These are phyloP conservation scores for Trichosporon faecale DNA, from an alignment of 1,284 basidiomycete genomes.

Conservation along the genomic window DNA sequence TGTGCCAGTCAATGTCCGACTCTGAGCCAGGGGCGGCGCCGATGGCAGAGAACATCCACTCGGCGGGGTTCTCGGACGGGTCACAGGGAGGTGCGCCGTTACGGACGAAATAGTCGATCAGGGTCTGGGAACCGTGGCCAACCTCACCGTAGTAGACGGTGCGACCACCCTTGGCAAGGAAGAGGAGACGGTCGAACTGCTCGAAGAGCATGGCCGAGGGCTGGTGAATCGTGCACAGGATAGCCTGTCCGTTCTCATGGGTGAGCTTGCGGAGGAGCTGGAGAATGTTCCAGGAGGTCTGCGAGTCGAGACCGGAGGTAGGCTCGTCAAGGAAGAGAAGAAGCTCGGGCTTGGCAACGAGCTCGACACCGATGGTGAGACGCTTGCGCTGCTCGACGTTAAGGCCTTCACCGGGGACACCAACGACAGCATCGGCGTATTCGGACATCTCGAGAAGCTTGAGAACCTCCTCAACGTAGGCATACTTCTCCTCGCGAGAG, in stretches of 20 bases:
- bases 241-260: slow-evolving; percentile 67
- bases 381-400: slow-evolving; percentile 48
- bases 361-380: slow-evolving; percentile 67
- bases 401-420: slow-evolving; percentile 52
- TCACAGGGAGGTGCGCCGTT: slow-evolving; percentile 28
- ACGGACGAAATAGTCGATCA: slow-evolving; percentile 38
- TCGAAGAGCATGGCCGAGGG: slow-evolving; percentile 51
- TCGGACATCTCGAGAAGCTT: slow-evolving; percentile 29
- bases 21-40: slow-evolving; percentile 64
- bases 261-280: slow-evolving; percentile 31
- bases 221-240: slow-evolving; percentile 54
- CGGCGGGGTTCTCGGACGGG: slow-evolving; percentile 35
- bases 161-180: slow-evolving; percentile 51
- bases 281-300: slow-evolving; percentile 29
- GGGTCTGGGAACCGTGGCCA: slow-evolving; percentile 46
- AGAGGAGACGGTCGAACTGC: slow-evolving; percentile 46
- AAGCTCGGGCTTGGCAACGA: slow-evolving; percentile 49
- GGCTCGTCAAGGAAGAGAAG: slow-evolving; percentile 54
- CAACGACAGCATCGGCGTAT: slow-evolving; percentile 41
- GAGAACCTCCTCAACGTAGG: slow-evolving; percentile 55
- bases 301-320: slow-evolving; percentile 38
- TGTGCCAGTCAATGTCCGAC: slow-evolving; percentile 67
- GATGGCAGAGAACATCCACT: slow-evolving; percentile 57
- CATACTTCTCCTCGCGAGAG: slow-evolving; percentile 42
- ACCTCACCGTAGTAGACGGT: slow-evolving; percentile 38